These are phyloP conservation scores for Xanthoconium separans DNA, from an alignment of 1,284 basidiomycete species.

Conservation along the genomic window DNA sequence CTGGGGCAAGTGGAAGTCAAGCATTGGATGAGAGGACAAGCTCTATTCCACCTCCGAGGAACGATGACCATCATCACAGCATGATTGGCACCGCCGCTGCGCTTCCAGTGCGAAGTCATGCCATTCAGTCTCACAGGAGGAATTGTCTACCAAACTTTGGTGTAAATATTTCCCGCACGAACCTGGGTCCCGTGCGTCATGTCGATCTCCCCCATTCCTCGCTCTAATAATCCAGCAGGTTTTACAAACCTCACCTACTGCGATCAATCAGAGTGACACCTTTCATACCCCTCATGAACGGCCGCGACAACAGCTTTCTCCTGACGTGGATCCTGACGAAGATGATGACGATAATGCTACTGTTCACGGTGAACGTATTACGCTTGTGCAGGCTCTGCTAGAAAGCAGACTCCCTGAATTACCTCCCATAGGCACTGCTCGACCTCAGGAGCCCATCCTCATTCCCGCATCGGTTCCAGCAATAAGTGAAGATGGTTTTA, in stretches of 20 bases:
- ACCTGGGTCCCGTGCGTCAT: constrained; percentile 35
- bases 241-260: constrained; percentile 41
- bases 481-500: constrained; percentile 41
- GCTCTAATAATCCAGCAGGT: constrained; percentile 64
- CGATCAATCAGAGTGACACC: constrained; percentile 13
- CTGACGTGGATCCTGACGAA: constrained; percentile 55
- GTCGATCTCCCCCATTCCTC: constrained; percentile 60
- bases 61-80: constrained; percentile 13
- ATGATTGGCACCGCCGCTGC: constrained; percentile 15
- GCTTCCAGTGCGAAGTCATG: constrained; percentile 33
- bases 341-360: constrained; percentile 51
- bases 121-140: constrained; percentile 40
- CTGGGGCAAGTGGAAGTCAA: constrained; percentile 74
- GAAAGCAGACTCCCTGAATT: constrained; percentile 75
- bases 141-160: constrained; percentile 66
- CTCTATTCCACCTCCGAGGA: constrained; percentile 38
- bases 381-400: constrained; percentile 66
- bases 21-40: constrained; percentile 80
- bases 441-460: constrained; percentile 65
- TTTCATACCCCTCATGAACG: constrained; percentile 19
- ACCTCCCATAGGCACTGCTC: constrained; percentile 65
- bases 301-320: constrained; percentile 26
- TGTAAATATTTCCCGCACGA: constrained; percentile 46
- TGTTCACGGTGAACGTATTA: constrained; percentile 52
- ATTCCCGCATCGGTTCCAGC: constrained; percentile 43